Evolutionary conservation across 2,329 filamentous ascomycete genomes (phyloP).

Genomic region (Colletotrichum gloeosporioides): DNA sequence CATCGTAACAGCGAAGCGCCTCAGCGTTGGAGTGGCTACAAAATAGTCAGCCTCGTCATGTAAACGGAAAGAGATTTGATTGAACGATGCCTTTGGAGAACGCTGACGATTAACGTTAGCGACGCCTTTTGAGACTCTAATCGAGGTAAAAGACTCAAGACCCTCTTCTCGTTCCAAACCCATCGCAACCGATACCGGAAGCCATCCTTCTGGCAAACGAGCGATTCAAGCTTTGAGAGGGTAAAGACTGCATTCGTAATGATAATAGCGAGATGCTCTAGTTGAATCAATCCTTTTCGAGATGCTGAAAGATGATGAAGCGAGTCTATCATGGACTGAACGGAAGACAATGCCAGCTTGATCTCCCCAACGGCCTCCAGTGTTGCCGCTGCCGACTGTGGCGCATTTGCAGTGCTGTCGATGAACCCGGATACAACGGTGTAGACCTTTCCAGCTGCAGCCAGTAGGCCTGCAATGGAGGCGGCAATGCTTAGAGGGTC

Average conservation of each 20-base stretch:
- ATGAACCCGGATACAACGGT: not conserved
- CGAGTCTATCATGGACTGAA: not conserved
- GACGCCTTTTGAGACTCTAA: not conserved
- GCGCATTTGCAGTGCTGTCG: not conserved
- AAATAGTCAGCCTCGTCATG: accelerated
- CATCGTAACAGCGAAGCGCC: not conserved
- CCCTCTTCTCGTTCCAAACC: not conserved
- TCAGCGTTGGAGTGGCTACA: not conserved
- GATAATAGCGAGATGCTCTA: not conserved
- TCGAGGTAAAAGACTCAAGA: not conserved
- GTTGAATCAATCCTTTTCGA: not conserved
- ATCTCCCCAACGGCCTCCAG: not conserved
- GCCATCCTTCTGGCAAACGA: not conserved
- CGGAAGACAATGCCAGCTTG: not conserved
- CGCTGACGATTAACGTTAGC: not conserved
- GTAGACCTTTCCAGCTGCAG: not conserved
- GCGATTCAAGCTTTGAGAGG: not conserved
- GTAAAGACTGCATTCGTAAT: not conserved
- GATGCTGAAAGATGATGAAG: not conserved
- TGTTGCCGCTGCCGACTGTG: not conserved
- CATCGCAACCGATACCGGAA: not conserved
- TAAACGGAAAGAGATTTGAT: not conserved
- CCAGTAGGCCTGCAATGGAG: not conserved
- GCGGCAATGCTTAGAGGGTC: not conserved
- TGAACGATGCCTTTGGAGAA: not conserved